These are phyloP conservation scores for Linderina pennispora DNA, from an alignment of 192 early-diverging fungal species.

Conservation along the genomic window DNA sequence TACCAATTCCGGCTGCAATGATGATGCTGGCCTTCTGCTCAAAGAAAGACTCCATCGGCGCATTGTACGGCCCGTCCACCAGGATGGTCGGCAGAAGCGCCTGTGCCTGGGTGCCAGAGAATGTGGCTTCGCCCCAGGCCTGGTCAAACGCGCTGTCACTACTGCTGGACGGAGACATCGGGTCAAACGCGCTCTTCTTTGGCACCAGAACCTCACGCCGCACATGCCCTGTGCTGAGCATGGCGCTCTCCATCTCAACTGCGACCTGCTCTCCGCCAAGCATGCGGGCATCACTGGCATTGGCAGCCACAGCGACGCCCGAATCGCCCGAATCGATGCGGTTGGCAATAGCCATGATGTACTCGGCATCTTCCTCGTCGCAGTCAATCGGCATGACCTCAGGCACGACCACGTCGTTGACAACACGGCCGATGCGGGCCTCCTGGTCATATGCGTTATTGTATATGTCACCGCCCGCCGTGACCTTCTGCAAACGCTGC, in stretches of 20 bases:
- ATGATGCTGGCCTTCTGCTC: slow-evolving; percentile 64
- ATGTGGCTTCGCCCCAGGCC: slow-evolving; percentile 26
- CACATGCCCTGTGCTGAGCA: too few species aligned
- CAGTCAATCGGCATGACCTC: slow-evolving; percentile 31
- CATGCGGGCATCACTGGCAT: not conserved
- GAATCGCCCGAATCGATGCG: slow-evolving; percentile 33
- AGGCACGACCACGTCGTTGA: slow-evolving; percentile 31
- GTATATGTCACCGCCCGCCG: slow-evolving; percentile 38
- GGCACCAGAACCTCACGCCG: slow-evolving; percentile 19
- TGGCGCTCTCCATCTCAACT: slow-evolving; percentile 8
- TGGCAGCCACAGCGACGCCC: slow-evolving; percentile 8
- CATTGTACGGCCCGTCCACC: slow-evolving; percentile 73
- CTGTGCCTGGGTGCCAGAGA: slow-evolving; percentile 10
- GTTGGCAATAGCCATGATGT: slow-evolving; percentile 36
- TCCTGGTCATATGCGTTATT: slow-evolving; percentile 43
- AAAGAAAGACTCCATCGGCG: slow-evolving; percentile 72
- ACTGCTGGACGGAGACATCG: slow-evolving; percentile 21
- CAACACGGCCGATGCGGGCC: slow-evolving; percentile 38
- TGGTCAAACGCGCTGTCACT: slow-evolving; percentile 31
- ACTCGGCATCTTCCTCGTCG: slow-evolving; percentile 19
- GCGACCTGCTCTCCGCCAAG: not conserved
- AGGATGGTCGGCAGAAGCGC: slow-evolving; percentile 52
- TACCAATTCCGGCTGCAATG: slow-evolving; percentile 77
- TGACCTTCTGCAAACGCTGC: slow-evolving; percentile 50
- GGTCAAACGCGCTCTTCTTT: slow-evolving; percentile 32